A percentile compares a stretch with the other conserved stretches of the same genome.
phyloP scores from a whole-genome alignment of 345 rosid genomes.

The Moringa oleifera region DNA sequence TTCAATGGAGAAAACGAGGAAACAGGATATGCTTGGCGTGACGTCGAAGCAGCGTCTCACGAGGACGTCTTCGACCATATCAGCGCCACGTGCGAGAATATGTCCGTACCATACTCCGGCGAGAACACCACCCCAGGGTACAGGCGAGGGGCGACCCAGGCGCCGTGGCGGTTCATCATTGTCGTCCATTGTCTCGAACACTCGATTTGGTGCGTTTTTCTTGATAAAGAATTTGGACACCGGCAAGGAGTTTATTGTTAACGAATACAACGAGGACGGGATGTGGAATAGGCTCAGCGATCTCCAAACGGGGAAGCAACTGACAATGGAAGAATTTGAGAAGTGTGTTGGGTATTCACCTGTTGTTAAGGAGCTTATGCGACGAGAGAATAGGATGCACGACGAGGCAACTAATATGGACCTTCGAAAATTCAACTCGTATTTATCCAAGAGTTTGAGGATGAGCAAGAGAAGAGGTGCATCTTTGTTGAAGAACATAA shows the following conservation, averaged over 20 bases:
- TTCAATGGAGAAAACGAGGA: conserved; percentile 38
- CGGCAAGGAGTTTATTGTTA: conserved; percentile 76
- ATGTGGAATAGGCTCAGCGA: conserved; percentile 91
- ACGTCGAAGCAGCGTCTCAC: conserved; percentile 61
- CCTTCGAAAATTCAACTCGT: conserved; percentile 40
- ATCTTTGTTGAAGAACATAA: conserved; percentile 75
- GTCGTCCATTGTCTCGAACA: conserved; percentile 29
- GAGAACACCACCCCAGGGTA: conserved; percentile 25
- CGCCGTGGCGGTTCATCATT: conserved; percentile 15
- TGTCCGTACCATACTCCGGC: conserved; percentile 35
- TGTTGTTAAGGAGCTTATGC: conserved; percentile 82
- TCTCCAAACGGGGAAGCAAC: conserved; percentile 85
- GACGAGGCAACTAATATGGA: conserved; percentile 3
- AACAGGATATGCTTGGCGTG: conserved; percentile 56
- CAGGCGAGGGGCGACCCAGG: conserved; percentile 8
- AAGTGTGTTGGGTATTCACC: conserved; percentile 74
- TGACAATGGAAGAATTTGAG: conserved; percentile 91
- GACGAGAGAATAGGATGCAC: conserved; percentile 40
- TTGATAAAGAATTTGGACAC: conserved; percentile 87
- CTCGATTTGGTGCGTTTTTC: conserved; percentile 56
- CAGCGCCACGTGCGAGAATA: conserved; percentile 31
- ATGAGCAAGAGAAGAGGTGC: conserved; percentile 79
- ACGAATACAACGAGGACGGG: conserved; percentile 67
- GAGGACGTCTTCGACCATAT: conserved; percentile 50
- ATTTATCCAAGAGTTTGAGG: conserved; percentile 68